A percentile compares a stretch with the other conserved stretches of the same genome.
These are phyloP conservation scores for Dalbergia cultrata DNA, from an alignment of 306 rosid genomes.

Conservation along the genomic window DNA sequence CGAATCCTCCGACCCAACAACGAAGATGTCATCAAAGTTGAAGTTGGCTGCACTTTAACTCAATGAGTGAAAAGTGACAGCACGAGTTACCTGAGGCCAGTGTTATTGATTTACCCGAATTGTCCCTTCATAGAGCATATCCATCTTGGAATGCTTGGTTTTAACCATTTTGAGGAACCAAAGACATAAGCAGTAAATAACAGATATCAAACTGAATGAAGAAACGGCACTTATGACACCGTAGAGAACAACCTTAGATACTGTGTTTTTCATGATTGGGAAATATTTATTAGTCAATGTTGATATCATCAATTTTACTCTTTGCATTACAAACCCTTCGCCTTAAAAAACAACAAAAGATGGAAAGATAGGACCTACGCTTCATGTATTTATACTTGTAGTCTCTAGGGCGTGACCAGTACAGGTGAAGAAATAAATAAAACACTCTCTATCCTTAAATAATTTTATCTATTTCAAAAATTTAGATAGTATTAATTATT, in stretches of 20 bases:
- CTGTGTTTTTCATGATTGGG: neutral
- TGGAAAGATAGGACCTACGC: no score
- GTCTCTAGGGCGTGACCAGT: no score
- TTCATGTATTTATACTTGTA: no score
- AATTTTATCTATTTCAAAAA: no score
- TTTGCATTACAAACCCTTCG: neutral
- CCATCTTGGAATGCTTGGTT: neutral
- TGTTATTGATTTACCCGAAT: neutral
- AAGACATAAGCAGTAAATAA: neutral
- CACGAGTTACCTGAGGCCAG: neutral
- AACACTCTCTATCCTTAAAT: no score
- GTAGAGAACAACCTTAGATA: neutral
- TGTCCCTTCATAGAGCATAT: neutral
- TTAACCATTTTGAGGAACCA: neutral
- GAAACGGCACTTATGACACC: neutral
- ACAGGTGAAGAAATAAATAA: no score
- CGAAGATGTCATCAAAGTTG: constrained; percentile 27
- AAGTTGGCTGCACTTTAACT: constrained; percentile 41
- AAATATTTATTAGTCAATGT: neutral
- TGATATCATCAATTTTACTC: neutral
- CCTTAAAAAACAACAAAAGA: neutral
- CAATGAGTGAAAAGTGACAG: constrained; percentile 31
- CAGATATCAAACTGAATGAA: neutral
- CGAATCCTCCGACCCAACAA: constrained; percentile 42
- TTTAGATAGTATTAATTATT: no score